Evolutionary conservation across 176 grass and related monocot genomes (phyloP), one percentile per base, ranked within the genome.

Genomic region (Oryza meyeriana): DNA sequence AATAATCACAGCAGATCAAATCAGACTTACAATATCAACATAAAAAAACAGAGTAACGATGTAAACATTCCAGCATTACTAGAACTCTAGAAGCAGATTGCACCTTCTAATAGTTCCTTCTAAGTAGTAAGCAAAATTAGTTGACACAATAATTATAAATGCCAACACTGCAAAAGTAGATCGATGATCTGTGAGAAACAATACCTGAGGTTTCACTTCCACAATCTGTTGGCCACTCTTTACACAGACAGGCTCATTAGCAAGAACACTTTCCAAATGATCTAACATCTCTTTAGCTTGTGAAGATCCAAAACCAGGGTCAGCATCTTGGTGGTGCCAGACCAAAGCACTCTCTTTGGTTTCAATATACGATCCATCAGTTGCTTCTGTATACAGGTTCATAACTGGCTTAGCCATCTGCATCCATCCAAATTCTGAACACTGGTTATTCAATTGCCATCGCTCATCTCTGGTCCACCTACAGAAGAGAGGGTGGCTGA

Each of bases 291-390:
- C 86, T 61, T 88, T 88, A 3, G 86, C 86, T 66, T 88, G 86
- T 72, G 86, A 16, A 83, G 86, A 83, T 83, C 86, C 86, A 88
- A 88, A 88, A 83, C 79, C 66, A 83, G 83, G 86, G 22, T 83
- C 90, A 44, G 86, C 86, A 92, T 92, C 90, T 64, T 86, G 86
- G 71, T 92, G 90, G 58, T 92, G 90, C 90, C 90, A 92, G 32
- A 92, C 90, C 58, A 92, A 68, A 86, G 90, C 90, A 78, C 86
- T 92, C 81, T 92, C 86, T 84, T 92, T 92, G 70, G 79, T 69
- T 89, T 92, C 90, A n/a, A 92, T 86, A 72, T 72, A 76, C 12
- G 90, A 92, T 77, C 90, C 90, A 42, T 89, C 90, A 16, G 90
- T 92, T 64, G 90, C 83, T 82, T 92, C 90, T 77, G 90, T 88